Base-by-base conservation (phyloP, 1,284 basidiomycete genomes). In the Athelia psychrophila region DNA sequence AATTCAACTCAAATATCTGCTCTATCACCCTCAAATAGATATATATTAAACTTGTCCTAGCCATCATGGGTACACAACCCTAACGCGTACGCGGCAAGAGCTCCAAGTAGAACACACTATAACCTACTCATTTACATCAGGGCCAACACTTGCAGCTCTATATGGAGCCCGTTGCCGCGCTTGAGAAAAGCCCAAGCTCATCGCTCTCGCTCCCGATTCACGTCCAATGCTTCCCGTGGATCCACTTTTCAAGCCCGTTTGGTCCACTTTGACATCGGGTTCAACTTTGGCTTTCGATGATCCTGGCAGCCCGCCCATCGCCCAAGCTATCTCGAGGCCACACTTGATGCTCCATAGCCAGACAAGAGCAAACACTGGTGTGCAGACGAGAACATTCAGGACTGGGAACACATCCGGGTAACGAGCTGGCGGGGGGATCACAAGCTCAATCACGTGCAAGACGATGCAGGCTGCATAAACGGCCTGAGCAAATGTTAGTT, bases 351-450 rank as follows among this genome's bases (percentile, higher is more conserved):
- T 88, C 88, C 88, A 91, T 15, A 88, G 62, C 86, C 86, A 90
- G 33, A 80, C 74, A 18, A 91, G 67, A 4, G 73, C 77, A 64
- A 96, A 95, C 9, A 93, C 81, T 0, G 84, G 87, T 2, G 88
- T 89, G 62, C 84, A 83, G 44, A 95, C 65, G n/a, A 93, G 77
- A 3, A 95, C 86, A 64, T 95, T 96, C 32, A 95, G 72, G 1
- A 96, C 92, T 0, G 89, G 74, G 64, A 84, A 96, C 47, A 97
- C 67, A 64, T 97, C 93, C 0, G 94, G 95, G 59, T 93, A 90
- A 55, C 88, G 83, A 8, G 76, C 60, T 2, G 89, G 89, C 18
- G 91, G 82, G 1, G 73, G 51, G 33, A 89, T 51, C 8, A 86
- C 25, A 18, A 81, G 49, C 64, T 96, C 92, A 15, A 85, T 62